A percentile compares a stretch with the other conserved stretches of the same genome.
Evolutionary conservation across 768 basidiomycete genomes (phyloP).

Genomic region (Agrocybe praecox): DNA sequence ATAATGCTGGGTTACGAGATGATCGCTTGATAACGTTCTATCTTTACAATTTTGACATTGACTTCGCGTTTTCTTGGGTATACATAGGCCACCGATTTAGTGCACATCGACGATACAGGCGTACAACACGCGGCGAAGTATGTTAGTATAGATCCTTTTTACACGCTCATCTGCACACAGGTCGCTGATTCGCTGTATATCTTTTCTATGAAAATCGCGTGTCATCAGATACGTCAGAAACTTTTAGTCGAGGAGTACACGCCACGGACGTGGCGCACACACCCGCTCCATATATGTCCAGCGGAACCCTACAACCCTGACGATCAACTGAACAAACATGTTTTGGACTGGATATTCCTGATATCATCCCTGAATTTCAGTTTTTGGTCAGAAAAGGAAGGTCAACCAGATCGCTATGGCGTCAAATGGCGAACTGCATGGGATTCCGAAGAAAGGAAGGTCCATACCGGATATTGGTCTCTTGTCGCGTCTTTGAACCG

Average conservation of each 20-base stretch:
- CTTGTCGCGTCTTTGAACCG: slow-evolving; percentile 82
- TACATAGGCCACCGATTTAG: slow-evolving; percentile 58
- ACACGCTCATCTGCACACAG: not conserved
- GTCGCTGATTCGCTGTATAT: not conserved
- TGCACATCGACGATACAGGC: slow-evolving; percentile 60
- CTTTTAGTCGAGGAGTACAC: slow-evolving; percentile 68
- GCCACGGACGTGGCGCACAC: slow-evolving; percentile 81
- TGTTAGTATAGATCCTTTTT: slow-evolving; percentile 37
- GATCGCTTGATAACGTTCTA: not conserved
- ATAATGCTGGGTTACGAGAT: too few species aligned
- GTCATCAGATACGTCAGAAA: slow-evolving; percentile 57
- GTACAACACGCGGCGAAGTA: slow-evolving; percentile 67
- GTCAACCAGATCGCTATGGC: slow-evolving; percentile 63
- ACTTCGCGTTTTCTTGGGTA: slow-evolving; percentile 1
- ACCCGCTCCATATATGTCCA: slow-evolving; percentile 75
- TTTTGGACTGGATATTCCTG: slow-evolving; percentile 86
- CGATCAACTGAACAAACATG: slow-evolving; percentile 55
- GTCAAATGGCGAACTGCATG: slow-evolving; percentile 79
- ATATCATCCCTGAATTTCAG: slow-evolving; percentile 86
- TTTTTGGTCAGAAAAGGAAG: slow-evolving; percentile 83
- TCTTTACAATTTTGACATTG: slow-evolving; percentile 5
- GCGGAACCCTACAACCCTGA: slow-evolving; percentile 58
- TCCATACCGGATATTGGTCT: slow-evolving; percentile 88
- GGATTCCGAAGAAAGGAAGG: slow-evolving; percentile 46
- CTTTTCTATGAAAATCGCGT: slow-evolving; percentile 4